phyloP scores from a whole-genome alignment of 2,329 filamentous ascomycete species.

The Aquanectria penicillioides region DNA sequence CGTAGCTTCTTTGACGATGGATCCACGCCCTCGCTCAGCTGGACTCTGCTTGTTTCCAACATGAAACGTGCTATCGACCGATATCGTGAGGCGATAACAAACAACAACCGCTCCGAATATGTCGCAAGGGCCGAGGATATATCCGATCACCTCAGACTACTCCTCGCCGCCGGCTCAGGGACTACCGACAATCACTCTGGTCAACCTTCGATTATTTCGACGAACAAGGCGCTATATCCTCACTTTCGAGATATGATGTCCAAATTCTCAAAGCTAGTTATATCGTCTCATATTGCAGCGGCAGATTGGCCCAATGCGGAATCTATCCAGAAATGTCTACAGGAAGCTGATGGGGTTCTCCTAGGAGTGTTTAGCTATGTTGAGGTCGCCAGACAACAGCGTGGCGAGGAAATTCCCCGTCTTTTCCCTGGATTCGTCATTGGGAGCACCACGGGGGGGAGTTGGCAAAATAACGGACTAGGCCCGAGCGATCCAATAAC shows the following conservation, averaged over 20 bases:
- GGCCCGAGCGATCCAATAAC: constrained; percentile 75
- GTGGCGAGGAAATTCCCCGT: constrained; percentile 92
- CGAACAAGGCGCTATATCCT: constrained; percentile 95
- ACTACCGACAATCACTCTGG: constrained; percentile 99
- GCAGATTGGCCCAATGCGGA: constrained; percentile 96
- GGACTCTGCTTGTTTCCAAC: constrained; percentile 89
- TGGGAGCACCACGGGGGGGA: constrained; percentile 84
- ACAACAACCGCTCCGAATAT: constrained; percentile 86
- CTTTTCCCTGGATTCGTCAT: constrained; percentile 93
- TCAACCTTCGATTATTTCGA: constrained; percentile 98
- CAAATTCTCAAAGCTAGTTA: constrained; percentile 97
- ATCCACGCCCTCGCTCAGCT: constrained; percentile 82
- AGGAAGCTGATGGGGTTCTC: constrained; percentile 96
- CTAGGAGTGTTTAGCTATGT: constrained; percentile 96
- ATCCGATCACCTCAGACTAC: constrained; percentile 90
- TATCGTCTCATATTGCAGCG: constrained; percentile 96
- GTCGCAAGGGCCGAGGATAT: constrained; percentile 97
- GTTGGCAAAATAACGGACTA: constrained; percentile 81
- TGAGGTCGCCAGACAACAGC: constrained; percentile 91
- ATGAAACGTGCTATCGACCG: constrained; percentile 92
- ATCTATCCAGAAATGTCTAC: constrained; percentile 92
- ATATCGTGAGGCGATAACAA: constrained; percentile 89
- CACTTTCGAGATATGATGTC: constrained; percentile 99
- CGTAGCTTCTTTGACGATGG: constrained; percentile 92
- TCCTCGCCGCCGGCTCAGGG: constrained; percentile 94